These are phyloP conservation scores for Suhomyces ambrosiae DNA, from an alignment of 1,139 yeast species.

Conservation along the genomic window DNA sequence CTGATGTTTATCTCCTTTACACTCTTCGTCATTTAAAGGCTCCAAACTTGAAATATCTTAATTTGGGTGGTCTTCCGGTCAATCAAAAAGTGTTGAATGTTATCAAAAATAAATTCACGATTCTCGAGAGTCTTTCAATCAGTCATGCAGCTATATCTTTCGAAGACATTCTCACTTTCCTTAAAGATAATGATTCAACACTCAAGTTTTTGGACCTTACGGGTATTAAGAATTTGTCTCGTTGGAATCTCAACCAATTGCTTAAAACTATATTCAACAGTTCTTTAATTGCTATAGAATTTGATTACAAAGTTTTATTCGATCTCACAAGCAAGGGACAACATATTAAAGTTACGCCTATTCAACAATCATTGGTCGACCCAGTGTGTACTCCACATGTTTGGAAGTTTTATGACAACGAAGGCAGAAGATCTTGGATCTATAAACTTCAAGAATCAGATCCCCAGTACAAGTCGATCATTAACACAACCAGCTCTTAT, in stretches of 20 bases:
- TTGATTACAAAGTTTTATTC: constrained; percentile 41
- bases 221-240: constrained; percentile 37
- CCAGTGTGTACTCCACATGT: constrained; percentile 34
- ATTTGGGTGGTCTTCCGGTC: constrained; percentile 78
- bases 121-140: constrained; percentile 62
- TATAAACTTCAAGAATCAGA: constrained; percentile 50
- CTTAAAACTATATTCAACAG: constrained; percentile 33
- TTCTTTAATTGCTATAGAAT: constrained; percentile 40
- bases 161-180: constrained; percentile 50
- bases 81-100: constrained; percentile 53
- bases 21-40: constrained; percentile 58
- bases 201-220: constrained; percentile 42
- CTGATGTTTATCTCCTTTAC: constrained; percentile 59
- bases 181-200: constrained; percentile 30
- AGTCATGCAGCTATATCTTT: constrained; percentile 58
- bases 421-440: constrained; percentile 85
- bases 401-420: constrained; percentile 59
- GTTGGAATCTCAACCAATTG: constrained; percentile 30
- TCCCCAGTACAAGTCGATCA: constrained; percentile 35
- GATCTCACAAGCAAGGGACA: constrained; percentile 48
- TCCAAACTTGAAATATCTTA: constrained; percentile 54
- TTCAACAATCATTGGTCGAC: constrained; percentile 30
- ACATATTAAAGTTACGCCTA: constrained; percentile 34
- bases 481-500: constrained; percentile 20
- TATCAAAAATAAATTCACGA: constrained; percentile 55